Evolutionary conservation across 2,329 filamentous ascomycete genomes (phyloP).

Genomic region (Paecilomyces niveus): DNA sequence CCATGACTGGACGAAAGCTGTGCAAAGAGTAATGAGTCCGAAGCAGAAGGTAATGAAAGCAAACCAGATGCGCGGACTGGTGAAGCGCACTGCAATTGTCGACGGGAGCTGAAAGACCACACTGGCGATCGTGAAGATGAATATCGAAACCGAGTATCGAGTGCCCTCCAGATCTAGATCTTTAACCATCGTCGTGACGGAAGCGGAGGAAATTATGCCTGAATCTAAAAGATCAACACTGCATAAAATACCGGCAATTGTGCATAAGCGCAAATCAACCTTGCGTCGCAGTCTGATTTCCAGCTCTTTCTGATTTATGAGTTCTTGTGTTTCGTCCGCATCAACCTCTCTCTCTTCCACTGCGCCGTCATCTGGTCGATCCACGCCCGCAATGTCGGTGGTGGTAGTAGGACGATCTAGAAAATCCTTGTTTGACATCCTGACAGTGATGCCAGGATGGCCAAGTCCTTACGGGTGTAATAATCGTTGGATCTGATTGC

Average conservation of each 20-base stretch:
- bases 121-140: slow-evolving; percentile 64
- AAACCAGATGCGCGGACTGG: slow-evolving; percentile 60
- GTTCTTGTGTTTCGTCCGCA: slow-evolving; percentile 10
- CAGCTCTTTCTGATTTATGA: slow-evolving; percentile 18
- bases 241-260: slow-evolving; percentile 64
- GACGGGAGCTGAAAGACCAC: slow-evolving; percentile 63
- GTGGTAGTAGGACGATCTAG: not conserved
- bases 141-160: slow-evolving; percentile 62
- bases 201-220: slow-evolving; percentile 62
- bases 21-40: slow-evolving; percentile 60
- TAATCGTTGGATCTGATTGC: not conserved
- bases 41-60: slow-evolving; percentile 53
- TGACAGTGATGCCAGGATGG: not conserved
- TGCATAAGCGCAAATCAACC: slow-evolving; percentile 61
- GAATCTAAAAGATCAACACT: slow-evolving; percentile 63
- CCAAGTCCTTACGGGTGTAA: not conserved
- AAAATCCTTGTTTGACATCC: not conserved
- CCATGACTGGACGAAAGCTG: slow-evolving; percentile 62
- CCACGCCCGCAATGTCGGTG: not conserved
- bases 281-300: slow-evolving; percentile 51
- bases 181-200: slow-evolving; percentile 60
- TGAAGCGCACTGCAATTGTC: slow-evolving; percentile 57
- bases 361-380: slow-evolving; percentile 3
- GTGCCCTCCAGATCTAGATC: slow-evolving; percentile 60
- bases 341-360: not conserved